Evolutionary conservation across 129 eudicot genomes (phyloP).

Genomic region (Centrapalus pauciflorus): DNA sequence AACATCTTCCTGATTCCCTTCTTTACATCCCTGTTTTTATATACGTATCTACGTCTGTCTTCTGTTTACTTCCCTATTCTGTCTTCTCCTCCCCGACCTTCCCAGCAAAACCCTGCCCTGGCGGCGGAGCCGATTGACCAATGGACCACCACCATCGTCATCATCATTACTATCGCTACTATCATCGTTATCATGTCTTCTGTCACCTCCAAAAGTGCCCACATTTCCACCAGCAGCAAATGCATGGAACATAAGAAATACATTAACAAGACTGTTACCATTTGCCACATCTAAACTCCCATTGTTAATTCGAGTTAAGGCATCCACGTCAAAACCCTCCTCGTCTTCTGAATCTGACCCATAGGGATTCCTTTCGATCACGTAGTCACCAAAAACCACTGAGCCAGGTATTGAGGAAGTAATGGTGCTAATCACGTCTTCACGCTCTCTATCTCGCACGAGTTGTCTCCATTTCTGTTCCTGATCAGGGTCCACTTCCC

Average conservation of each 20-base stretch:
- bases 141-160: conserved; percentile 24
- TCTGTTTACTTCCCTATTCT: conserved; percentile 29
- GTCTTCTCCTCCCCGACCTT: conserved; percentile 54
- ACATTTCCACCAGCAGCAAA: conserved; percentile 47
- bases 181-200: conserved; percentile 29
- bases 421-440: conserved; percentile 82
- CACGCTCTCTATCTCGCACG: conserved; percentile 70
- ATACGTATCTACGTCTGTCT: conserved; percentile 30
- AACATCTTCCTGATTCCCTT: conserved; percentile 29
- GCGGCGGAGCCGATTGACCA: conserved; percentile 43
- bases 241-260: conserved; percentile 59
- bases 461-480: conserved; percentile 84
- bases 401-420: conserved; percentile 83
- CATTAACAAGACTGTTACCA: conserved; percentile 48
- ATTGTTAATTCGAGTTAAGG: conserved; percentile 21
- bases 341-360: conserved; percentile 61
- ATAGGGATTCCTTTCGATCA: conserved; percentile 54
- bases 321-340: conserved; percentile 45
- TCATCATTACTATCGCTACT: conserved; percentile 32
- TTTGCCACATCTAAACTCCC: conserved; percentile 42
- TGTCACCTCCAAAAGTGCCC: conserved; percentile 24
- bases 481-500: conserved; percentile 80
- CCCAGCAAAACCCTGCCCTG: conserved; percentile 62
- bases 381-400: conserved; percentile 80
- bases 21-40: conserved; percentile 27